Percentiles rank a stretch among this genome's conserved stretches.
phyloP scores from a whole-genome alignment of 352 stramenopile genomes.

The Phytophthora capsici region DNA sequence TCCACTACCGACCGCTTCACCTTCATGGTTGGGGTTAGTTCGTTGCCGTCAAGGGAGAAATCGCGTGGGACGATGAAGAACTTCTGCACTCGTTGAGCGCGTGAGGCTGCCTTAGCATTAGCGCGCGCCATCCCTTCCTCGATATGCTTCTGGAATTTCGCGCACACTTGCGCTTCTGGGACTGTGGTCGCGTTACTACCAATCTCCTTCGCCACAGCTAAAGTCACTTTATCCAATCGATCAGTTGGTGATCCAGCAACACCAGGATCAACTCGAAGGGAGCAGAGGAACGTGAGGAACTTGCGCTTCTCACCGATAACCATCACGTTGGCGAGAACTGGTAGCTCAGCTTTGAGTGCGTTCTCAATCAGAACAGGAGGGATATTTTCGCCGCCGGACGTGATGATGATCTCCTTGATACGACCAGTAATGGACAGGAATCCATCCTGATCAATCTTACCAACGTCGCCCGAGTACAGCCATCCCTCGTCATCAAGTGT shows the following conservation, averaged over 20 bases:
- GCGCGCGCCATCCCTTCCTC: slow-evolving; percentile 67
- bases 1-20: slow-evolving; percentile 90
- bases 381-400: slow-evolving; percentile 93
- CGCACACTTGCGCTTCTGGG: slow-evolving; percentile 70
- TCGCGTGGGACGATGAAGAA: slow-evolving; percentile 78
- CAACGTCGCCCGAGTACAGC: slow-evolving; percentile 92
- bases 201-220: slow-evolving; percentile 71
- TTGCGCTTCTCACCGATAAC: slow-evolving; percentile 92
- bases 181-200: slow-evolving; percentile 75
- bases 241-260: slow-evolving; percentile 57
- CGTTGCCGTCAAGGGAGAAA: slow-evolving; percentile 88
- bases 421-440: slow-evolving; percentile 93
- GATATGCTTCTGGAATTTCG: slow-evolving; percentile 82
- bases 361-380: slow-evolving; percentile 90
- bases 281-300: slow-evolving; percentile 91
- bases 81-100: slow-evolving; percentile 76
- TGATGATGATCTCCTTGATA: slow-evolving; percentile 96
- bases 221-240: slow-evolving; percentile 71
- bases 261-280: slow-evolving; percentile 74
- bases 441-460: slow-evolving; percentile 79
- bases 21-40: slow-evolving; percentile 95
- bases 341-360: slow-evolving; percentile 83
- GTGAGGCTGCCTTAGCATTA: slow-evolving; percentile 59
- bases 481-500: slow-evolving; percentile 86
- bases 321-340: slow-evolving; percentile 87